phyloP scores from a whole-genome alignment of 2,329 filamentous ascomycete genomes.

The Microsporum ferrugineum region DNA sequence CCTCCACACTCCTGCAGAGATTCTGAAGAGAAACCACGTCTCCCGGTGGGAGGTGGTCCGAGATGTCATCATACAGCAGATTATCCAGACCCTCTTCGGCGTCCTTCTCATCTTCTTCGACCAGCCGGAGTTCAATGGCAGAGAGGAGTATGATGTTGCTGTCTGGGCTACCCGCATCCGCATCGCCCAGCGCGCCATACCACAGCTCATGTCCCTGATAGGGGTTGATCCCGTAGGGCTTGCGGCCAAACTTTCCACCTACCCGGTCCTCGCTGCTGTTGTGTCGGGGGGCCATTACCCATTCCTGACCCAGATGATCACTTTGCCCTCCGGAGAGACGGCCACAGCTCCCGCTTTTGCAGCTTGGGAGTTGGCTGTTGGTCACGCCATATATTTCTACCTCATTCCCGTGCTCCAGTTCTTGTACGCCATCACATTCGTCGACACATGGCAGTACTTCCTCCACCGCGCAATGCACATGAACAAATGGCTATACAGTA shows the following conservation, averaged over 20 bases:
- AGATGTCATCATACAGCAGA: slow-evolving; percentile 84
- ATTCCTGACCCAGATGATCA: slow-evolving; percentile 50
- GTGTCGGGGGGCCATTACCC: slow-evolving; percentile 75
- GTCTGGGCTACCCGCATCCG: slow-evolving; percentile 80
- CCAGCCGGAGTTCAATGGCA: slow-evolving; percentile 60
- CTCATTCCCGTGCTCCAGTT: slow-evolving; percentile 69
- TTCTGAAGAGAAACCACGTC: slow-evolving; percentile 76
- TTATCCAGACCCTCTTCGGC: slow-evolving; percentile 70
- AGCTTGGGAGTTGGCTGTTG: slow-evolving; percentile 64
- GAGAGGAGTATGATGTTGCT: slow-evolving; percentile 73
- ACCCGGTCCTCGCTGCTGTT: slow-evolving; percentile 63
- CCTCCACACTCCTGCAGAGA: slow-evolving; percentile 86
- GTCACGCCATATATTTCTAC: slow-evolving; percentile 68
- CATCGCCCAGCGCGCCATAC: slow-evolving; percentile 65
- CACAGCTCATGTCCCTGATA: slow-evolving; percentile 55
- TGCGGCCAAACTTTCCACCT: slow-evolving; percentile 60
- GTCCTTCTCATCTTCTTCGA: slow-evolving; percentile 60
- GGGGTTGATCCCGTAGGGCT: slow-evolving; percentile 67
- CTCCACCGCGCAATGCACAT: slow-evolving; percentile 92
- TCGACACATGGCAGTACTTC: slow-evolving; percentile 99
- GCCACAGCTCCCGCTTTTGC: slow-evolving; percentile 60
- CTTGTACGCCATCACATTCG: slow-evolving; percentile 56
- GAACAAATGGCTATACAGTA: slow-evolving; percentile 95
- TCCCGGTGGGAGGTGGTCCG: slow-evolving; percentile 73
- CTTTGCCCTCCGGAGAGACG: slow-evolving; percentile 40